Percentiles rank a stretch among this genome's conserved stretches.
phyloP scores from a whole-genome alignment of 129 eudicot species.

The Tagetes erecta region DNA sequence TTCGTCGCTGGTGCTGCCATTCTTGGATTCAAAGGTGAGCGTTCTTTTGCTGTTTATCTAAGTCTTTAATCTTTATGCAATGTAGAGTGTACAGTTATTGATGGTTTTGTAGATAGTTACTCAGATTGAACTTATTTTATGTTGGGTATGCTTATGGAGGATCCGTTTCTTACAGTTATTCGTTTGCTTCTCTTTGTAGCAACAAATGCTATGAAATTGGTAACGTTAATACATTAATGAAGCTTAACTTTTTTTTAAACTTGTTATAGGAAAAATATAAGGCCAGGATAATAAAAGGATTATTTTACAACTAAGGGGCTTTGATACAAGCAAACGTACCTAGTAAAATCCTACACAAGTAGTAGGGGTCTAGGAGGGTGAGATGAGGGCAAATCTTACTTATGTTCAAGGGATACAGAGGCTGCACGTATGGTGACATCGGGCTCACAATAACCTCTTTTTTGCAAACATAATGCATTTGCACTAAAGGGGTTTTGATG shows the following conservation, averaged over 20 bases:
- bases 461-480: too few species aligned
- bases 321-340: too few species aligned
- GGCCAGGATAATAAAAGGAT: not conserved
- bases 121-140: constrained; percentile 3
- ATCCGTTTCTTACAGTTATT: not conserved
- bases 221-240: not conserved
- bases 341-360: too few species aligned
- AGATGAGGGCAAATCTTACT: too few species aligned
- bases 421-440: too few species aligned
- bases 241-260: not conserved
- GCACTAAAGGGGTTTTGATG: too few species aligned
- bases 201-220: constrained; percentile 2
- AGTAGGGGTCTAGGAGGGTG: too few species aligned
- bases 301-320: not conserved
- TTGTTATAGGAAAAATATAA: not conserved
- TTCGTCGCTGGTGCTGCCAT: constrained; percentile 90
- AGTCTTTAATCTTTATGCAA: not conserved
- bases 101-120: constrained; percentile 3
- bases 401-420: too few species aligned
- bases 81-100: not conserved
- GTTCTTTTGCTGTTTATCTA: not conserved
- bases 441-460: too few species aligned
- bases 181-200: not conserved
- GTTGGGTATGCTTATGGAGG: not conserved
- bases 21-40: constrained; percentile 75